Evolutionary conservation across 2,329 filamentous ascomycete genomes (phyloP).

Genomic region (Nemania diffusa): DNA sequence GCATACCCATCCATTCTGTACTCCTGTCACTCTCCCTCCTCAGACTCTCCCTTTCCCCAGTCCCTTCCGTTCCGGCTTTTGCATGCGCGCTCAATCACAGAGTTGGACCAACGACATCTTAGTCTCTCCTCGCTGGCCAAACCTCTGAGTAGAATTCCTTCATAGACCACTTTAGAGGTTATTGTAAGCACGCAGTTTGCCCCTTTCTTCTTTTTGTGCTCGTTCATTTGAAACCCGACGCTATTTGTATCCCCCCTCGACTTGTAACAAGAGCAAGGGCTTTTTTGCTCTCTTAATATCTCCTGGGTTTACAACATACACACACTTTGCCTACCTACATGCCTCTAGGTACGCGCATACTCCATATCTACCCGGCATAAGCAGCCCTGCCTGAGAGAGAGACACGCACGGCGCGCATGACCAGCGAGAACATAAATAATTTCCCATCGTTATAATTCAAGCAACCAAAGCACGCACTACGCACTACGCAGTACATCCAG

Average conservation of each 20-base stretch:
- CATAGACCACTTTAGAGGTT: slow-evolving; percentile 22
- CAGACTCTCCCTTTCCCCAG: slow-evolving; percentile 15
- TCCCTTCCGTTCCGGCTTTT: slow-evolving; percentile 25
- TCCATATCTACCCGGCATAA: background rate
- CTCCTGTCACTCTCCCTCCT: slow-evolving; percentile 23
- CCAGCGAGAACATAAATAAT: slow-evolving; percentile 36
- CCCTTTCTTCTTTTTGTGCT: slow-evolving; percentile 30
- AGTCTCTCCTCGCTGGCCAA: slow-evolving; percentile 26
- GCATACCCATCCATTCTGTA: background rate
- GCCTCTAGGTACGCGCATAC: background rate
- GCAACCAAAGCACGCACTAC: slow-evolving; percentile 17
- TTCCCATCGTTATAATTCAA: slow-evolving; percentile 31
- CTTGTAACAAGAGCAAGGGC: slow-evolving; percentile 24
- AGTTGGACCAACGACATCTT: slow-evolving; percentile 30
- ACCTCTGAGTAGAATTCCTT: slow-evolving; percentile 18
- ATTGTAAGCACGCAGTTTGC: slow-evolving; percentile 22
- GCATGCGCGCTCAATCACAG: slow-evolving; percentile 26
- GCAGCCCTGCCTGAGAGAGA: slow-evolving; percentile 1
- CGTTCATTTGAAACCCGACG: slow-evolving; percentile 32
- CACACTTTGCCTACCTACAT: background rate
- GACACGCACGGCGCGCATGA: slow-evolving; percentile 33
- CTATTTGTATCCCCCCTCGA: slow-evolving; percentile 15
- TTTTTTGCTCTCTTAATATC: slow-evolving; percentile 18
- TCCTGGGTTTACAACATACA: background rate
- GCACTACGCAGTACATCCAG: slow-evolving; percentile 13